Evolutionary conservation across 345 rosid species (phyloP), one percentile per base, ranked within the genome.

Genomic region (Sapria himalayana): DNA sequence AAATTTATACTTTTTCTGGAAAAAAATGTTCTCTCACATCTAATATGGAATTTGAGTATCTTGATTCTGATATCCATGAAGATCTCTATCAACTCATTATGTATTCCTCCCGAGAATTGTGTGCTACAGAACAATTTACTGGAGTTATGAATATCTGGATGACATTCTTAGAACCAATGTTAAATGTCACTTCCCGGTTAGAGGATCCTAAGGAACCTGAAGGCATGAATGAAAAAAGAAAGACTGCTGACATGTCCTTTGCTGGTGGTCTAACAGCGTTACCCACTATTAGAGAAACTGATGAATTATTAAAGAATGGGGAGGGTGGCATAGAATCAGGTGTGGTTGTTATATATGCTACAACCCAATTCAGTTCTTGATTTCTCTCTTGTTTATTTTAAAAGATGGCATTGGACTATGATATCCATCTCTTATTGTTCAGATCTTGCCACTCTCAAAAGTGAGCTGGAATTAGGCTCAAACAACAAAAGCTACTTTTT

Each of bases 61-160:
- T 65, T 6, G 98, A 89, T 61, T 57, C 65, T 41, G 92, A 74
- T 32, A 67, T 77, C 50, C 95, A 89, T 33, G 98, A 82, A 62
- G 93, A 89, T 65, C 43, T 89, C 21, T 82, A 76, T 64, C 94
- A 79, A 70, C 91, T 89, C 37, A 66, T 89, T 52, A 82, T 82
- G 62, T 82, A 72, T 66, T 82, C 95, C 7, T 79, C 93, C 45
- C 91, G 72, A 48, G 93, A 89, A 66, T 81, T 82, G 66, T 82
- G 94, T 62, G 59, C 98, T 51, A 52, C 72, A 13, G 95, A 89
- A 46, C 92, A 79, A 69, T 50, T 76, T 48, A 91, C 79, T 55
- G 77, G 79, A 63, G 81, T 82, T 39, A 72, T 82, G 77, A 82
- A 72, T 57, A 64, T 89, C 33, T 89, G 98, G 94, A 82, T 78